Percentiles rank a stretch among this genome's conserved stretches.
These are phyloP conservation scores for Macrophomina tecta DNA, from an alignment of 2,329 filamentous ascomycete species.

Conservation along the genomic window DNA sequence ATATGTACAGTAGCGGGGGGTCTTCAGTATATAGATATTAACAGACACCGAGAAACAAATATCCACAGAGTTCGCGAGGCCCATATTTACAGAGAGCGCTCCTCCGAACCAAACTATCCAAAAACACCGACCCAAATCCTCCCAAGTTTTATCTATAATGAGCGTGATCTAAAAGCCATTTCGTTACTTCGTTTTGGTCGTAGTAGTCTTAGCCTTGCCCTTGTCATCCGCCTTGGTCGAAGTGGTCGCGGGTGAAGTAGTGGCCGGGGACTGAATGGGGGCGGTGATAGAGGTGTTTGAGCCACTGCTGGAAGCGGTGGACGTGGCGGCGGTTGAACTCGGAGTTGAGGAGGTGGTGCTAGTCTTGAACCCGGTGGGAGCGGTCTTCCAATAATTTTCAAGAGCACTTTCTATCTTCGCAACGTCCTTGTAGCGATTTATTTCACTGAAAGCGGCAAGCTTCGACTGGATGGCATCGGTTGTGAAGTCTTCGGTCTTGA, in stretches of 20 bases:
- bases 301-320: not conserved
- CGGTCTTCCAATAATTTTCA: constrained; percentile 35
- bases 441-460: constrained; percentile 39
- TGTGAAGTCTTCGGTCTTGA: constrained; percentile 36
- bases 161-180: not conserved
- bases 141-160: not conserved
- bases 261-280: not conserved
- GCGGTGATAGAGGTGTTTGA: not conserved
- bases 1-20: not conserved
- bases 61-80: not conserved
- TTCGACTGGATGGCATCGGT: constrained; percentile 37
- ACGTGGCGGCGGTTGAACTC: not conserved
- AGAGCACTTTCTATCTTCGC: constrained; percentile 37
- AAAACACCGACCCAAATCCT: not conserved
- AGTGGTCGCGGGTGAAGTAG: not conserved
- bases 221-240: not conserved
- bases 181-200: not conserved
- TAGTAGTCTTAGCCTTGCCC: constrained; percentile 7
- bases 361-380: constrained; percentile 6
- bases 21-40: not conserved
- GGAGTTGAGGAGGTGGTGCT: not conserved
- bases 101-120: not conserved
- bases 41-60: not conserved
- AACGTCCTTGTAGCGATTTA: constrained; percentile 38
- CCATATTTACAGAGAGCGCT: not conserved